A percentile compares a stretch with the other conserved stretches of the same genome.
Evolutionary conservation across 176 grass and related monocot species (phyloP).

Genomic region (Typha latifolia): DNA sequence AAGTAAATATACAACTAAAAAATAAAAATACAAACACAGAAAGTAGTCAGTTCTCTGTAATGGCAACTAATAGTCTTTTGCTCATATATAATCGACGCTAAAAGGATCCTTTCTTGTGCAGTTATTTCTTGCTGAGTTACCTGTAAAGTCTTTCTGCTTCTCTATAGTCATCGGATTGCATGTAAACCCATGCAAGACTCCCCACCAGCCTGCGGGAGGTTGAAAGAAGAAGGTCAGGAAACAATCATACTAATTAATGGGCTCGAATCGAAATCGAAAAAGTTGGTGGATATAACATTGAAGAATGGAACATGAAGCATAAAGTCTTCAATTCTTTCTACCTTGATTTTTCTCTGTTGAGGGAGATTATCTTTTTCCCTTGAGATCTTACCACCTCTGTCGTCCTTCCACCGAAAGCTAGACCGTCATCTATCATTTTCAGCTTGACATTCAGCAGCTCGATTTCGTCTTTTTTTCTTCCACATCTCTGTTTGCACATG

Average conservation of each 20-base stretch:
- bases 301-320: neutral
- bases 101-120: neutral
- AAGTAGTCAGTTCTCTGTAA: no score
- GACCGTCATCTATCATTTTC: slow-evolving; percentile 57
- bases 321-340: slow-evolving; percentile 4
- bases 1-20: no score
- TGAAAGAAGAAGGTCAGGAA: neutral
- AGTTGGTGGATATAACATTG: slow-evolving; percentile 4
- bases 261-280: neutral
- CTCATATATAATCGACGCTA: neutral
- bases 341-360: slow-evolving; percentile 63
- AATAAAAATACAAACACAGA: no score
- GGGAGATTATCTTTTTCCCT: slow-evolving; percentile 43
- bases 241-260: neutral
- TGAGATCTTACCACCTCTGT: slow-evolving; percentile 50
- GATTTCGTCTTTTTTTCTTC: slow-evolving; percentile 52
- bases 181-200: slow-evolving; percentile 59
- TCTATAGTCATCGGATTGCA: slow-evolving; percentile 48
- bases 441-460: slow-evolving; percentile 51
- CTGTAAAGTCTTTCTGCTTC: slow-evolving; percentile 59
- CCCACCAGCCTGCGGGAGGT: slow-evolving; percentile 36
- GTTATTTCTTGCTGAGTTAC: slow-evolving; percentile 5
- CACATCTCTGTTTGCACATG: slow-evolving; percentile 56
- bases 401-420: slow-evolving; percentile 64
- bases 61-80: no score